Evolutionary conservation across 129 eudicot genomes (phyloP).

Genomic region (Logfia minima): DNA sequence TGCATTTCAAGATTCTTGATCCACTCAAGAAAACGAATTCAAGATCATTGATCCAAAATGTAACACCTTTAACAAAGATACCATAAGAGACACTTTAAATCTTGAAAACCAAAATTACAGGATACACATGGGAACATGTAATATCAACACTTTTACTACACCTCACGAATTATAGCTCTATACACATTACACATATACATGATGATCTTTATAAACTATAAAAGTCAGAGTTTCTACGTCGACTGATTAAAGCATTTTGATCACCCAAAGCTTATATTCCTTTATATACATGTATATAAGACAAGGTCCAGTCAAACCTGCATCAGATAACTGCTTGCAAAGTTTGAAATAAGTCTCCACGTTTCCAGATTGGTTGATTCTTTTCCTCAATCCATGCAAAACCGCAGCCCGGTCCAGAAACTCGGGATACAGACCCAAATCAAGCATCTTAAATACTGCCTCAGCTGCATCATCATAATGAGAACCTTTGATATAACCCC

Average conservation of each 20-base stretch:
- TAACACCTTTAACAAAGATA: not conserved
- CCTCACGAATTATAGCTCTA: conserved; percentile 35
- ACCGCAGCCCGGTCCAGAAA: conserved; percentile 76
- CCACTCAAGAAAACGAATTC: not conserved
- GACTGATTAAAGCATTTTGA: conserved; percentile 54
- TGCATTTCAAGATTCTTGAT: conserved; percentile 19
- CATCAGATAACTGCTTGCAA: conserved; percentile 77
- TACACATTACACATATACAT: conserved; percentile 30
- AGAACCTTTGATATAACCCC: conserved; percentile 88
- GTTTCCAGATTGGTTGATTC: conserved; percentile 55
- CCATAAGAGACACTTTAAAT: not conserved
- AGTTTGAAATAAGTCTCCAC: conserved; percentile 64
- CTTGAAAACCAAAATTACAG: conserved; percentile 6
- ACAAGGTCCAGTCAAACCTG: conserved; percentile 70
- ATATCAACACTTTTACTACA: conserved; percentile 29
- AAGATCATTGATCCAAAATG: conserved; percentile 4
- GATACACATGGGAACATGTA: conserved; percentile 19
- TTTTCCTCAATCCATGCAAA: conserved; percentile 68
- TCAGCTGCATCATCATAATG: conserved; percentile 79
- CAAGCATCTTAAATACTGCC: conserved; percentile 69
- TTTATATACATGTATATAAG: conserved; percentile 72
- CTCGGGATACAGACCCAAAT: conserved; percentile 68
- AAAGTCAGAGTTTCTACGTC: not conserved
- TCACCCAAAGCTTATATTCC: conserved; percentile 72
- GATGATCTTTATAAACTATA: conserved; percentile 12